These are phyloP conservation scores for Tricholoma matsutake DNA, from an alignment of 768 basidiomycete genomes.

Conservation along the genomic window DNA sequence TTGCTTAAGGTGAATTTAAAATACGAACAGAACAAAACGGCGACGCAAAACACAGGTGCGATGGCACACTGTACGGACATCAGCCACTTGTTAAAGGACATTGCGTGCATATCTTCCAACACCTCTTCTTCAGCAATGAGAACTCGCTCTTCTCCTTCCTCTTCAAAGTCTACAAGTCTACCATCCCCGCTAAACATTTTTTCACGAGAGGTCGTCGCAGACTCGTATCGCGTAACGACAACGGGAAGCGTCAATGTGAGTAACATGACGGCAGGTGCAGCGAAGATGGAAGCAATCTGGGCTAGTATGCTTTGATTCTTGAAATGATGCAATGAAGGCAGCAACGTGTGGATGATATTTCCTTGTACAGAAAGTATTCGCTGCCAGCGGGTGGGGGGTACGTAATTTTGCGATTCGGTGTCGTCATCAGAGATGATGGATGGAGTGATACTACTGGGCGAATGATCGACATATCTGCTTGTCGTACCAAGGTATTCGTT, in stretches of 20 bases:
- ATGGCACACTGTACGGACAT: conserved; percentile 80
- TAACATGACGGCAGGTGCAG: conserved; percentile 81
- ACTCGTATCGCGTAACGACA: conserved; percentile 61
- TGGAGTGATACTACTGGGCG: conserved; percentile 38
- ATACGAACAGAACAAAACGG: conserved; percentile 73
- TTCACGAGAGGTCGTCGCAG: conserved; percentile 32
- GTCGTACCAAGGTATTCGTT: not conserved
- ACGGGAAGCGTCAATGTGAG: conserved; percentile 92
- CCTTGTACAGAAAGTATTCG: conserved; percentile 35
- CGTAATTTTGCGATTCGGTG: conserved; percentile 42
- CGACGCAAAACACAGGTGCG: conserved; percentile 75
- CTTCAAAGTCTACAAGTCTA: conserved; percentile 67
- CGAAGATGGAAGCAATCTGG: conserved; percentile 72
- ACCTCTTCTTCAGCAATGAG: conserved; percentile 75
- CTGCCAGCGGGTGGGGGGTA: conserved; percentile 40
- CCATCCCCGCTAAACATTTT: conserved; percentile 38
- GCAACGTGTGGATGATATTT: conserved; percentile 60
- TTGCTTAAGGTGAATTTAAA: not conserved
- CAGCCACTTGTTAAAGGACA: conserved; percentile 76
- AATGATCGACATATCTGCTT: conserved; percentile 8
- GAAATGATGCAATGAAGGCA: conserved; percentile 83
- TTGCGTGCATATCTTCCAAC: conserved; percentile 63
- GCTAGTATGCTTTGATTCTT: conserved; percentile 64
- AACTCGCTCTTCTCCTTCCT: conserved; percentile 66
- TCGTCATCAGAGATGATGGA: conserved; percentile 37